Conservation (phyloP, 768 basidiomycete genomes). For the Agrocybe pediades region DNA sequence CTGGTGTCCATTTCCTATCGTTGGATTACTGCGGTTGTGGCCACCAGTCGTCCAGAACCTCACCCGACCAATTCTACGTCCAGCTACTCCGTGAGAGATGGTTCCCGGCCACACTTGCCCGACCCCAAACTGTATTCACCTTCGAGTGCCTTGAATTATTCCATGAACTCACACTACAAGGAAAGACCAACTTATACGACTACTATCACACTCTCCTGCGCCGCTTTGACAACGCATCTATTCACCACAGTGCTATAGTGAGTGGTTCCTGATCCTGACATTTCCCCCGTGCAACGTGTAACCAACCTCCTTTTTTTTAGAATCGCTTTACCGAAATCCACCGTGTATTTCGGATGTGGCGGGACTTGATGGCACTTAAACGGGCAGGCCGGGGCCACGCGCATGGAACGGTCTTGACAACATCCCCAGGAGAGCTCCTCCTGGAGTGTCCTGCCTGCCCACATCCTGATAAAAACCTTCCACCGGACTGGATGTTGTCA, state of each 20-base stretch:
- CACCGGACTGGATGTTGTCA: slow-evolving; percentile 11
- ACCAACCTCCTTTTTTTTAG: slow-evolving; percentile 4
- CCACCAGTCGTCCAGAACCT: background rate
- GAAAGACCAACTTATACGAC: slow-evolving; percentile 11
- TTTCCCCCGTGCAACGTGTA: too few species aligned
- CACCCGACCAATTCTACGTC: background rate
- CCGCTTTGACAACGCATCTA: background rate
- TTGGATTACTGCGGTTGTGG: slow-evolving; percentile 14
- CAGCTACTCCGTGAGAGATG: slow-evolving; percentile 11
- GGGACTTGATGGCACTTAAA: slow-evolving; percentile 14
- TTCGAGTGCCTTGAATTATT: slow-evolving; percentile 12
- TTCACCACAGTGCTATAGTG: too few species aligned
- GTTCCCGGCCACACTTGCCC: slow-evolving; percentile 7
- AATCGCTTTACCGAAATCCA: slow-evolving; percentile 10
- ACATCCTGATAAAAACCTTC: slow-evolving; percentile 16
- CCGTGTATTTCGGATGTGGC: slow-evolving; percentile 12
- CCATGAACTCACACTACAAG: slow-evolving; percentile 11
- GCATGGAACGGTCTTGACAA: slow-evolving; percentile 2
- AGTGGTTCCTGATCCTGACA: too few species aligned
- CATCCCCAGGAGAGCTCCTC: background rate
- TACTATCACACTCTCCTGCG: slow-evolving; percentile 10
- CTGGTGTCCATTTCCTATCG: slow-evolving; percentile 9
- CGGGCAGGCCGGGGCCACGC: slow-evolving; percentile 14
- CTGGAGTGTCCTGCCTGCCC: slow-evolving; percentile 20
- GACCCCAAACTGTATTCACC: slow-evolving; percentile 10